These are phyloP conservation scores for Eucalyptus shirleyi DNA, from an alignment of 345 rosid genomes.

Conservation along the genomic window DNA sequence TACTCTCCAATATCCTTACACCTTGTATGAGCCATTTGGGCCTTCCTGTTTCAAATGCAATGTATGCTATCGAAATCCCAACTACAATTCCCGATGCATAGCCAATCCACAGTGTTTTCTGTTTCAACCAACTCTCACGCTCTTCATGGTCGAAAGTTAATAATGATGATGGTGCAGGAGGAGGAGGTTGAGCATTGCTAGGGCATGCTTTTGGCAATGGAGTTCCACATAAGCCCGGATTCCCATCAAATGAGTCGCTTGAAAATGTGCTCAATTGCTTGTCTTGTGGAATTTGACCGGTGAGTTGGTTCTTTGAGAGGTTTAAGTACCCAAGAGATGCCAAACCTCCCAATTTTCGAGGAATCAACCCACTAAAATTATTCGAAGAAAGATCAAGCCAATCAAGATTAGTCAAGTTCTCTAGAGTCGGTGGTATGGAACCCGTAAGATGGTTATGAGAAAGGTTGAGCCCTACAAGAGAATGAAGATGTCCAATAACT, in stretches of 20 bases:
- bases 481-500: neutral
- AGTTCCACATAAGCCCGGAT: neutral
- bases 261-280: neutral
- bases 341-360: neutral
- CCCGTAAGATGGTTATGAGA: neutral
- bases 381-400: neutral
- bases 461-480: neutral
- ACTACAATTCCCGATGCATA: neutral
- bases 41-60: neutral
- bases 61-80: neutral
- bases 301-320: neutral
- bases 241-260: neutral
- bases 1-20: neutral
- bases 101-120: neutral
- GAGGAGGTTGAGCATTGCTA: neutral
- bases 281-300: neutral
- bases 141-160: accelerated
- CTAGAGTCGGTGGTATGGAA: accelerated
- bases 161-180: neutral
- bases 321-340: neutral
- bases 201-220: neutral
- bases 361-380: neutral
- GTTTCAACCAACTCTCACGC: neutral
- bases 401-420: neutral
- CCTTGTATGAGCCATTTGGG: neutral